Evolutionary conservation across 345 rosid species (phyloP), one percentile per base, ranked within the genome.

Genomic region (Lumnitzera littorea): DNA sequence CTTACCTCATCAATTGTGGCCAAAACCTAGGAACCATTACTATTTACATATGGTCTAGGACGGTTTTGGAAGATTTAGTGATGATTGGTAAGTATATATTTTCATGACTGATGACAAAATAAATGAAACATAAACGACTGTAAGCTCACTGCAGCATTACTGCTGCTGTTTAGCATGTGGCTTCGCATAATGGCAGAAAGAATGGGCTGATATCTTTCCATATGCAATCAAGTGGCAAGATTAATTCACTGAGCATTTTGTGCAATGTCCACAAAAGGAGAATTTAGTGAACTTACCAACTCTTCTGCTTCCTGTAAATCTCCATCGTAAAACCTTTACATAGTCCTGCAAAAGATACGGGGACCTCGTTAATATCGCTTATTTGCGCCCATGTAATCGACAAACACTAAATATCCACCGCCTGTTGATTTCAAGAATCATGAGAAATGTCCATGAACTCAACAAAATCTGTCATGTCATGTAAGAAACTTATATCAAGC

Each of bases 261-360:
- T 46, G 5, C 54, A 12, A 11, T 15, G 49, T 23, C 49, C 27
- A 13, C 46, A 27, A 60, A 47, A 25, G 17, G 47, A 49, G 41
- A 46, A 23, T 9, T n/a, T 52, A 1, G 17, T 60, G 0, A 55
- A 66, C 92, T 83, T 74, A 91, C 99, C 97, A 67, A 91, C 95
- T 71, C 99, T 82, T 77, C 86, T 95, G 79, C 99, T 95, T 72
- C 70, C 99, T 0, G 97, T 96, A 71, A 95, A 95, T 60, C 67
- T 80, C 77, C 80, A 86, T 51, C 61, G 84, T 63, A 95, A 75
- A 69, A 70, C 86, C 79, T 70, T 85, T 71, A 91, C 76, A 80
- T 92, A 88, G 58, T 82, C 92, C 97, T 95, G 80, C 74, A 77
- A 56, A 67, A 58, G 12, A 53, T 61, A 8, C 55, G 29, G 23